A percentile compares a stretch with the other conserved stretches of the same genome.
phyloP scores from a whole-genome alignment of 306 rosid genomes.

The Quercus parvula region DNA sequence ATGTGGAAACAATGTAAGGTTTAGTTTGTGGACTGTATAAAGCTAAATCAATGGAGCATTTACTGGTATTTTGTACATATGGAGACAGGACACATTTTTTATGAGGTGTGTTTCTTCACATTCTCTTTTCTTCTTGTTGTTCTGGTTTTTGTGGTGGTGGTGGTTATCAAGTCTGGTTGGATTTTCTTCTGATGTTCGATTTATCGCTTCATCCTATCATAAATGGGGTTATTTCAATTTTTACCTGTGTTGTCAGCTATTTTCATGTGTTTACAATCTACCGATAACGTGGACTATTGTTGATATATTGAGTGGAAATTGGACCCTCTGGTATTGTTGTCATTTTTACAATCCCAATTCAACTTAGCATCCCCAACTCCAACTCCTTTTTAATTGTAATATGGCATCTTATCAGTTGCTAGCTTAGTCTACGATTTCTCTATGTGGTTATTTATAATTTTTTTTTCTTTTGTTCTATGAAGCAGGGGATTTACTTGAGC shows the following conservation, averaged over 20 bases:
- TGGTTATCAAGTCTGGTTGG: not conserved
- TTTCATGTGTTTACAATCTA: not conserved
- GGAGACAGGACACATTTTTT: not conserved
- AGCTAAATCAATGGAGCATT: not conserved
- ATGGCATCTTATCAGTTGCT: not conserved
- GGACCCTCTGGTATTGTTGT: not conserved
- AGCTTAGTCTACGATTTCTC: not conserved
- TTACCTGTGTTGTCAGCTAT: not conserved
- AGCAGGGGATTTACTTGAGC: constrained; percentile 69
- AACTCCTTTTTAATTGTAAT: not conserved
- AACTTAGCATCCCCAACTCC: not conserved
- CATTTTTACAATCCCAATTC: not conserved
- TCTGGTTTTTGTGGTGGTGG: not conserved
- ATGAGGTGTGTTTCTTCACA: not conserved
- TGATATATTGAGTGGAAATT: not conserved
- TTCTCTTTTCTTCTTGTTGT: not conserved
- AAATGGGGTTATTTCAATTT: not conserved
- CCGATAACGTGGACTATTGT: not conserved
- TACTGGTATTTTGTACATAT: not conserved
- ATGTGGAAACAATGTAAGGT: not conserved
- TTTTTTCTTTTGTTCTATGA: not conserved
- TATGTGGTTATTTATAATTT: not conserved
- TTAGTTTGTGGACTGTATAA: not conserved
- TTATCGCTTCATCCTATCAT: not conserved
- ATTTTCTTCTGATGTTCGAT: not conserved